phyloP scores from a whole-genome alignment of 2,329 filamentous ascomycete genomes.

The Sporothrix dimorphospora region DNA sequence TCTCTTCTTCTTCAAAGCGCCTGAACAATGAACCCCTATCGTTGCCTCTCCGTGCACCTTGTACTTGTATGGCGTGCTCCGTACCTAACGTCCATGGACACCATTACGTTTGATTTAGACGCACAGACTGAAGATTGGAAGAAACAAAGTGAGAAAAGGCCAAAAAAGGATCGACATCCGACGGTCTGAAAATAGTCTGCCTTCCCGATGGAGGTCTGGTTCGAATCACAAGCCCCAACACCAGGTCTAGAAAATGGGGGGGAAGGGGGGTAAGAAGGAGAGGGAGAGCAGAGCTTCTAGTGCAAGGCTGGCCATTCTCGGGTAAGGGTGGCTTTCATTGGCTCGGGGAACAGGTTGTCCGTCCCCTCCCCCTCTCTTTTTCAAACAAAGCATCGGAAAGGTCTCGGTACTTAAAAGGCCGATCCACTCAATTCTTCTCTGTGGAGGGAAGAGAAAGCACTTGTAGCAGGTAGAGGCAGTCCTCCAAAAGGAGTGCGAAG shows the following conservation, averaged over 20 bases:
- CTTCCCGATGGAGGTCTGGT: not conserved
- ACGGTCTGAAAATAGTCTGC: not conserved
- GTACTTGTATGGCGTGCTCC: not conserved
- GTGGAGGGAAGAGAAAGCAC: not conserved
- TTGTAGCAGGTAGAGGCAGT: not conserved
- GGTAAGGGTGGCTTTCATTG: conserved; percentile 15
- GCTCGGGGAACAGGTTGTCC: not conserved
- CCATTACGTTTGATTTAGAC: not conserved
- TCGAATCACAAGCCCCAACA: not conserved
- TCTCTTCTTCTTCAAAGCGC: not conserved
- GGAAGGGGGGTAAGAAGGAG: too few relatives aligned
- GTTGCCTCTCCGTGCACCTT: not conserved
- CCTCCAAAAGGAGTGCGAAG: not conserved
- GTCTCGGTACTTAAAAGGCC: not conserved
- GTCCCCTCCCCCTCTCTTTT: not conserved
- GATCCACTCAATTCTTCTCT: not conserved
- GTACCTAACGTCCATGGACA: conserved; percentile 1
- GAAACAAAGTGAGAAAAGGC: not conserved
- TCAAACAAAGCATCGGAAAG: not conserved
- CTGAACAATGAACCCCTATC: not conserved
- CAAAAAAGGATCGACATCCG: not conserved
- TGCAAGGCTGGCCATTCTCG: conserved; percentile 22
- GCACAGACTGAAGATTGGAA: not conserved
- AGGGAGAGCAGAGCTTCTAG: too few relatives aligned
- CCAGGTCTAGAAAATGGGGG: not conserved